Base-by-base conservation (phyloP, 306 rosid genomes). In the Canavalia gladiata region DNA sequence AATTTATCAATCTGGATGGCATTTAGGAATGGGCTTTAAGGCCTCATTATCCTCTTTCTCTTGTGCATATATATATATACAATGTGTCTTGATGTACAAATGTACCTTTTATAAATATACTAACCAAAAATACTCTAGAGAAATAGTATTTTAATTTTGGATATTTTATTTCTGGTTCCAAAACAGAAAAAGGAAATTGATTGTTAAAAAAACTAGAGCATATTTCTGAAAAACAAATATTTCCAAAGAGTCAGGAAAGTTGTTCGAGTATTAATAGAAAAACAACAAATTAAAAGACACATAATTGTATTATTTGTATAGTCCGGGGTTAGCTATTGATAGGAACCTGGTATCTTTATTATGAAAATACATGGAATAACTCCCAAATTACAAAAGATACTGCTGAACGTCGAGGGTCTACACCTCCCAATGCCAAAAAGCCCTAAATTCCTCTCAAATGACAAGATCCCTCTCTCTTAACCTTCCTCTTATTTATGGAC, bases 1-100 rank as follows among this genome's bases (percentile, higher is more conserved):
- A 82, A 75, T 52, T 63, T 55, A 34, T 58, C 25, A 51, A 67
- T 41, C 60, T 67, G 28, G 33, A 68, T 52, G 72, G 80, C 60
- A 58, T 41, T 68, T 68, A 34, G 71, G 33, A 30, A 82, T 55
- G 51, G 65, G 31, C 57, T 74, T 28, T 68, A 18, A 64, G 86
- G 63, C 49, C 56, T 51, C 46, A 2, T 64, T 30, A 5, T 70
- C 30, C 37, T 13, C 51, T 72, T 56, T 62, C 67, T 47, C 64
- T 59, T 5, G 10, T 57, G 46, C 80, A 76, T 75, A 18, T 18
- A 76, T 75, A 12, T 63, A 35, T 66, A 45, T 69, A 65, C 37
- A 43, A 8, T 70, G 52, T 74, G 54, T 68, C 66, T 56, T 50
- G 25, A 45, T 46, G 55, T 67, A 13, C 0, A 65, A 55, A 41